phyloP scores from a whole-genome alignment of 257 asterid genomes.

The Petrea volubilis region DNA sequence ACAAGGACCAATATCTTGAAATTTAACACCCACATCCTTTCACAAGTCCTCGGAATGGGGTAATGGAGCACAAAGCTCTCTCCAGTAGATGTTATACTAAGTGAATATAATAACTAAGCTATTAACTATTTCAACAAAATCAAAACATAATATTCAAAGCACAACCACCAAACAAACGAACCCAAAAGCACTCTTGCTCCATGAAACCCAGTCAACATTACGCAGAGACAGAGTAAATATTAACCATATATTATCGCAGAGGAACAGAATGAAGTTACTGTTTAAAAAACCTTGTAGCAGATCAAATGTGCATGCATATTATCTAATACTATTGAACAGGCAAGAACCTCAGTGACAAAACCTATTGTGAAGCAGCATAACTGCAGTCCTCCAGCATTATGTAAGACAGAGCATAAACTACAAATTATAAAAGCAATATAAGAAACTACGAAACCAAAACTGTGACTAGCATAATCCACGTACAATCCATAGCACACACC shows the following conservation, averaged over 20 bases:
- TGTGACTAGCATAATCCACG: background rate
- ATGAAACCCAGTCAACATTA: background rate
- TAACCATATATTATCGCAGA: background rate
- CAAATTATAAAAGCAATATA: background rate
- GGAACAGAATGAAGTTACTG: background rate
- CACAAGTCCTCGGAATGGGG: background rate
- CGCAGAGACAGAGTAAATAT: background rate
- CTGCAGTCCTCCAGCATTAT: background rate
- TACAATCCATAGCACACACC: background rate
- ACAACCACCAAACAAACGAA: background rate
- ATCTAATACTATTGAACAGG: constrained; percentile 9
- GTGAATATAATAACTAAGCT: background rate
- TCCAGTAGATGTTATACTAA: background rate
- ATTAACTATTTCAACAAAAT: background rate
- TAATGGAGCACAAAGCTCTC: background rate
- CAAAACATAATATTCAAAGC: background rate
- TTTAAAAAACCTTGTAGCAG: background rate
- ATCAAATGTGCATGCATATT: constrained; percentile 1
- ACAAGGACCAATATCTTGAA: background rate
- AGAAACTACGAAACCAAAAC: background rate
- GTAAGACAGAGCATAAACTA: background rate
- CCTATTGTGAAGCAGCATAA: background rate
- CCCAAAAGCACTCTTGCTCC: background rate
- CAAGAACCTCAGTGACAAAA: background rate
- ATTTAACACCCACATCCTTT: background rate